These are phyloP conservation scores for Babesia ovis DNA, from an alignment of 169 alveolate species.

Conservation along the genomic window DNA sequence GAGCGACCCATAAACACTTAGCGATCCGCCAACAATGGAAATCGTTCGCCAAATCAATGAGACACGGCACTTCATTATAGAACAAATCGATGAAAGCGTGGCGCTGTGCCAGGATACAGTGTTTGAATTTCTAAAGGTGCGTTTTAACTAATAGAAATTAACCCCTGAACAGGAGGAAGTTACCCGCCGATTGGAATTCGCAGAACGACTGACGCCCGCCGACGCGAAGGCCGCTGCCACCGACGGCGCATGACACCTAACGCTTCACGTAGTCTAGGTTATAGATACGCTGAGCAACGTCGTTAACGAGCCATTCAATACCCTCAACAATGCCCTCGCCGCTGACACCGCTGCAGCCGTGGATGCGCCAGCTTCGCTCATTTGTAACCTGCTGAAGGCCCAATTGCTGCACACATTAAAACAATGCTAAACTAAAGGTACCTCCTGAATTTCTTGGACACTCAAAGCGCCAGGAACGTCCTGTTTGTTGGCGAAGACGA, in stretches of 20 bases:
- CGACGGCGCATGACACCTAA: neutral
- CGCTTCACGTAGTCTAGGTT: constrained; percentile 21
- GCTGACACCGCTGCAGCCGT: constrained; percentile 58
- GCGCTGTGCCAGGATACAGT: constrained; percentile 78
- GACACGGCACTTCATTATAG: constrained; percentile 75
- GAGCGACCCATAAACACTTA: neutral
- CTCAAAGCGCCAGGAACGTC: constrained; percentile 92
- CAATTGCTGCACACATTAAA: constrained; percentile 17
- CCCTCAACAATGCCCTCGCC: constrained; percentile 61
- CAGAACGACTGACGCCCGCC: constrained; percentile 54
- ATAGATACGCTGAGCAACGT: constrained; percentile 46
- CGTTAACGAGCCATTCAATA: constrained; percentile 49
- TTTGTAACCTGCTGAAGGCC: constrained; percentile 35
- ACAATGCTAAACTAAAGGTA: neutral
- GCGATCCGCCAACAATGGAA: constrained; percentile 82
- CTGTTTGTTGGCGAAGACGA: constrained; percentile 93
- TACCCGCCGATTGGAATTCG: constrained; percentile 40
- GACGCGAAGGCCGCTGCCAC: constrained; percentile 22
- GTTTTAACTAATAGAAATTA: neutral
- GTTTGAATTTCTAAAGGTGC: constrained; percentile 68
- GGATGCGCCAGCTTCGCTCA: constrained; percentile 56
- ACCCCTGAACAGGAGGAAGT: constrained; percentile 48
- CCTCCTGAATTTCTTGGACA: constrained; percentile 71
- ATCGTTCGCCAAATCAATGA: constrained; percentile 75
- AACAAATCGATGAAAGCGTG: constrained; percentile 78